Conservation (phyloP, 2,329 filamentous ascomycete genomes). For the Phyllosticta citribraziliensis region DNA sequence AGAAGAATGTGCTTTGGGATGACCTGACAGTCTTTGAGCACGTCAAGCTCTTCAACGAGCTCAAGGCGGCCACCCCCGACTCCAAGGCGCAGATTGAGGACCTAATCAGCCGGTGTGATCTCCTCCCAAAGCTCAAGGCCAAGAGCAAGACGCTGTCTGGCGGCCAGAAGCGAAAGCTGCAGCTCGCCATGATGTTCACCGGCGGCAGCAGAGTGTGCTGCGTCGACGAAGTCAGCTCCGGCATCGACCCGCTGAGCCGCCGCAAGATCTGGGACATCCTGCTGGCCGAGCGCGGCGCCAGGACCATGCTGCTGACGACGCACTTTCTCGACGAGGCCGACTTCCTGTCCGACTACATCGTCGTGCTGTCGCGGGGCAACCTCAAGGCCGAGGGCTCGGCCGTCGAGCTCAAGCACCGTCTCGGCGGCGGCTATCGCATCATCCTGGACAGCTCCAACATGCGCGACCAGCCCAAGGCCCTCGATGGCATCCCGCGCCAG, state of each 20-base stretch:
- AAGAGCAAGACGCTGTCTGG: slow-evolving; percentile 71
- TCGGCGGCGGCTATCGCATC: slow-evolving; percentile 79
- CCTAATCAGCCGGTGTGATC: slow-evolving; percentile 62
- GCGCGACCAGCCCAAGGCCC: background rate
- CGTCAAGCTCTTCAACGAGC: slow-evolving; percentile 68
- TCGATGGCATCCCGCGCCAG: slow-evolving; percentile 22
- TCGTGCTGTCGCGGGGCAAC: slow-evolving; percentile 74
- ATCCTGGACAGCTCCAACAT: slow-evolving; percentile 18
- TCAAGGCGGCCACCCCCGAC: slow-evolving; percentile 59
- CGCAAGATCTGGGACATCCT: slow-evolving; percentile 93
- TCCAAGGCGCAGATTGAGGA: slow-evolving; percentile 49
- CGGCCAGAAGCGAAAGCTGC: slow-evolving; percentile 84
- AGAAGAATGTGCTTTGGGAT: slow-evolving; percentile 92
- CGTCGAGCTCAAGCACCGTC: slow-evolving; percentile 70
- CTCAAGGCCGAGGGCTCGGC: slow-evolving; percentile 76
- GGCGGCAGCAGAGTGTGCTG: slow-evolving; percentile 82
- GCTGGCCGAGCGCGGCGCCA: slow-evolving; percentile 66
- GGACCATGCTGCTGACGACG: slow-evolving; percentile 81
- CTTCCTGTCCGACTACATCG: slow-evolving; percentile 78
- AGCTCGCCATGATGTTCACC: slow-evolving; percentile 91
- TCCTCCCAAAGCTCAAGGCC: slow-evolving; percentile 63
- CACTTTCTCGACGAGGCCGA: slow-evolving; percentile 94
- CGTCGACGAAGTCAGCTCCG: slow-evolving; percentile 83
- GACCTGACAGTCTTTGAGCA: slow-evolving; percentile 80
- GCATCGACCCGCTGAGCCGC: slow-evolving; percentile 75